Percentiles rank a stretch among this genome's conserved stretches.
These are phyloP conservation scores for Apiotrichum domesticum DNA, from an alignment of 1,284 basidiomycete species.

Conservation along the genomic window DNA sequence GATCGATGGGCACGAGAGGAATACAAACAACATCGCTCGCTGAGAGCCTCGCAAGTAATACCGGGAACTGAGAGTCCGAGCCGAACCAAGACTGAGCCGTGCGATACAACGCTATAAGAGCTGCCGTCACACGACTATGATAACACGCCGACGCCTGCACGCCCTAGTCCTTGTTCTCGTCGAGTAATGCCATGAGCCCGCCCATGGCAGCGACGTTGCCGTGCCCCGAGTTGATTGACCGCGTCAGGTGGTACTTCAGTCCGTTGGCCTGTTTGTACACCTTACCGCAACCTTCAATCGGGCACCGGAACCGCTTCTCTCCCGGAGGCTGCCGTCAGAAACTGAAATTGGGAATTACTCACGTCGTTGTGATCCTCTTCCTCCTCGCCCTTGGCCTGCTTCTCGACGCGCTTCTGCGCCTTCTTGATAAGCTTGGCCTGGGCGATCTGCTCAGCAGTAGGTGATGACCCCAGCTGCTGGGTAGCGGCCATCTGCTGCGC, in stretches of 20 bases:
- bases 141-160: too few species aligned
- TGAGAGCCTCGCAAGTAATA: too few species aligned
- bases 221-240: slow-evolving; percentile 43
- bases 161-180: slow-evolving; percentile 10
- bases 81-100: background rate
- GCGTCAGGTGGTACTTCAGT: slow-evolving; percentile 46
- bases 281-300: slow-evolving; percentile 56
- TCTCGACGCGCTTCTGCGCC: slow-evolving; percentile 35
- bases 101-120: too few species aligned
- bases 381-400: slow-evolving; percentile 34
- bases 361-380: slow-evolving; percentile 17
- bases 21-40: background rate
- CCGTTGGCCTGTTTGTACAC: slow-evolving; percentile 55
- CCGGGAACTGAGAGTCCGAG: background rate
- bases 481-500: background rate
- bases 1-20: background rate
- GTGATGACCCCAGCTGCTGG: background rate
- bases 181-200: slow-evolving; percentile 26
- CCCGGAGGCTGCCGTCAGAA: slow-evolving; percentile 17
- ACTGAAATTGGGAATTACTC: slow-evolving; percentile 6
- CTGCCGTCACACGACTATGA: too few species aligned
- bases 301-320: slow-evolving; percentile 56
- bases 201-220: slow-evolving; percentile 42
- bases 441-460: slow-evolving; percentile 28
- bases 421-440: slow-evolving; percentile 33